Conservation (phyloP, 768 basidiomycete species). For the Butyriboletus loyo region DNA sequence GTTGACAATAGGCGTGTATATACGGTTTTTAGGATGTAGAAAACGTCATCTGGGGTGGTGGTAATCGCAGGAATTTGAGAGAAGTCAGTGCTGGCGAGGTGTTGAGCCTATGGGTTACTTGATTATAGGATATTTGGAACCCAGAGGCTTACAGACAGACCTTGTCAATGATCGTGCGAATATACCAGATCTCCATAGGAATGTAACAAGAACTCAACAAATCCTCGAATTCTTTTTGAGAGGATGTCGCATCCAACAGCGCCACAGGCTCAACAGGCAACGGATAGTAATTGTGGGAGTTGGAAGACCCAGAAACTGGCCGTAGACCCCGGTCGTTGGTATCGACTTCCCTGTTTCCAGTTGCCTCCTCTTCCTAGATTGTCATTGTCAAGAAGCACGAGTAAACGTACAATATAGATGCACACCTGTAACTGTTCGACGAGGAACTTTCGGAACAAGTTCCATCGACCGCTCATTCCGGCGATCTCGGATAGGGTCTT, state of each 20-base stretch:
- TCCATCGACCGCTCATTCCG: slow-evolving; percentile 90
- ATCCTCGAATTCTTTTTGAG: slow-evolving; percentile 58
- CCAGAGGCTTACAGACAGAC: slow-evolving; percentile 36
- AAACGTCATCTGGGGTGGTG: slow-evolving; percentile 89
- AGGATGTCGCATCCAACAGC: slow-evolving; percentile 48
- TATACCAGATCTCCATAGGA: slow-evolving; percentile 92
- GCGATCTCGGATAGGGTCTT: slow-evolving; percentile 84
- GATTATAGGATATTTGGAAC: neutral
- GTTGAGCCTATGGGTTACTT: slow-evolving; percentile 65
- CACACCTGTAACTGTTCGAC: slow-evolving; percentile 66
- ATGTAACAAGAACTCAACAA: slow-evolving; percentile 74
- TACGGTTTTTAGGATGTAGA: slow-evolving; percentile 90
- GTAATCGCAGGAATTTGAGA: slow-evolving; percentile 61
- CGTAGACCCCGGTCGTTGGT: slow-evolving; percentile 4
- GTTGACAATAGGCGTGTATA: slow-evolving; percentile 75
- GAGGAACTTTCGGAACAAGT: slow-evolving; percentile 84
- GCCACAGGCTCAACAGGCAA: slow-evolving; percentile 9
- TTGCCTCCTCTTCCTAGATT: slow-evolving; percentile 18
- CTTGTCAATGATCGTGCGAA: slow-evolving; percentile 82
- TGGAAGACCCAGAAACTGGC: neutral
- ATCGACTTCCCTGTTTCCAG: slow-evolving; percentile 1
- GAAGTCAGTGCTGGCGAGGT: slow-evolving; percentile 71
- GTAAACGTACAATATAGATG: neutral
- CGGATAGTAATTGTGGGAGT: neutral
- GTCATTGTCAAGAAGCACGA: neutral